Percentiles rank a stretch among this genome's conserved stretches.
Evolutionary conservation across 139 green algal species (phyloP).

Genomic region (Micractinium conductrix): DNA sequence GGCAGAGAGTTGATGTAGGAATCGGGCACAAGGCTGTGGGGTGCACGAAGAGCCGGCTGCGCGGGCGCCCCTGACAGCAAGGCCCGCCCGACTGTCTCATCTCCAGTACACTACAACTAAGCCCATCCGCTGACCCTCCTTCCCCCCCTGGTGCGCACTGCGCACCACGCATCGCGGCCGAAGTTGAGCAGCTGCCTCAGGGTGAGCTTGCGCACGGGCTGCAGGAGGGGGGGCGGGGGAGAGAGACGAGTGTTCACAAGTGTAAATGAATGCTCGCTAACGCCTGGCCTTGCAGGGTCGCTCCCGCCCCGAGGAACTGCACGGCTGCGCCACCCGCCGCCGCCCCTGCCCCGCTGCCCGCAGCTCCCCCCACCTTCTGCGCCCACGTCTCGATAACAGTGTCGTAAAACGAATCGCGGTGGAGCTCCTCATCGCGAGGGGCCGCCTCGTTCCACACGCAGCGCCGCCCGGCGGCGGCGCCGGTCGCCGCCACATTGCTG

Average conservation of each 20-base stretch:
- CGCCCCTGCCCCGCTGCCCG: too few relatives aligned
- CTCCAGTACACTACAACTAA: too few relatives aligned
- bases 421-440: not conserved
- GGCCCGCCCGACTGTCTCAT: too few relatives aligned
- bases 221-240: not conserved
- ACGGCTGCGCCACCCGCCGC: too few relatives aligned
- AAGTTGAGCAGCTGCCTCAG: slow-evolving; percentile 78
- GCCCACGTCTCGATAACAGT: slow-evolving; percentile 21
- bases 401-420: slow-evolving; percentile 71
- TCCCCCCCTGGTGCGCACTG: not conserved
- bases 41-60: too few relatives aligned
- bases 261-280: too few relatives aligned
- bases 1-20: not conserved
- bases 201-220: slow-evolving; percentile 62
- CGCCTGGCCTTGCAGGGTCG: too few relatives aligned
- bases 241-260: too few relatives aligned
- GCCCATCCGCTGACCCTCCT: not conserved
- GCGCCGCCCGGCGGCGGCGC: not conserved
- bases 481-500: too few relatives aligned
- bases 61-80: not conserved
- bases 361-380: not conserved
- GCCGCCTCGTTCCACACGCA: slow-evolving; percentile 2
- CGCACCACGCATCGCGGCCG: slow-evolving; percentile 48
- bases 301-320: too few relatives aligned
- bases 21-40: not conserved